These are phyloP conservation scores for Solanum stenotomum DNA, from an alignment of 257 asterid species.

Conservation along the genomic window DNA sequence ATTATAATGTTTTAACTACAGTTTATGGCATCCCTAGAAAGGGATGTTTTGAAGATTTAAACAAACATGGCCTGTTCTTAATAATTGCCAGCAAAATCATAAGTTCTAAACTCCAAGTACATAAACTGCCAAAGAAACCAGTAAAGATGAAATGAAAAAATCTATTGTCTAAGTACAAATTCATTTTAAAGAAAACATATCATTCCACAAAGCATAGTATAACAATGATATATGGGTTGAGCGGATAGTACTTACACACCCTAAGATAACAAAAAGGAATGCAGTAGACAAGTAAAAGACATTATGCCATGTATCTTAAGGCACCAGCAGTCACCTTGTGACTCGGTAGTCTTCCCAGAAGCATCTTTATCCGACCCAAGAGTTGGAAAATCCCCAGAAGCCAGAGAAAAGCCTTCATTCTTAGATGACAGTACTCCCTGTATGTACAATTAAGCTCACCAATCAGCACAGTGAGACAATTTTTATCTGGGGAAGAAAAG, in stretches of 20 bases:
- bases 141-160: not conserved
- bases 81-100: not conserved
- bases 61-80: not conserved
- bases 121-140: not conserved
- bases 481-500: not conserved
- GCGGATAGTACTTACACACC: not conserved
- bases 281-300: not conserved
- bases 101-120: not conserved
- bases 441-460: slow-evolving; percentile 1
- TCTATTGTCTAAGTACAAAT: not conserved
- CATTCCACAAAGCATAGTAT: not conserved
- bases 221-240: not conserved
- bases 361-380: slow-evolving; percentile 69
- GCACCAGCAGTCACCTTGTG: slow-evolving; percentile 37
- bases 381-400: slow-evolving; percentile 91
- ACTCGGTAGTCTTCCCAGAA: slow-evolving; percentile 41
- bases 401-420: slow-evolving; percentile 70
- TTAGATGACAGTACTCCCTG: slow-evolving; percentile 67
- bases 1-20: not conserved
- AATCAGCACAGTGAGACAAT: not conserved
- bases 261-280: not conserved
- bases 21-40: not conserved
- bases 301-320: not conserved
- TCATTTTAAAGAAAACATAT: not conserved
- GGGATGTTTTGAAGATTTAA: not conserved